Conservation (phyloP, 768 basidiomycete genomes). For the Tricholoma sp. region DNA sequence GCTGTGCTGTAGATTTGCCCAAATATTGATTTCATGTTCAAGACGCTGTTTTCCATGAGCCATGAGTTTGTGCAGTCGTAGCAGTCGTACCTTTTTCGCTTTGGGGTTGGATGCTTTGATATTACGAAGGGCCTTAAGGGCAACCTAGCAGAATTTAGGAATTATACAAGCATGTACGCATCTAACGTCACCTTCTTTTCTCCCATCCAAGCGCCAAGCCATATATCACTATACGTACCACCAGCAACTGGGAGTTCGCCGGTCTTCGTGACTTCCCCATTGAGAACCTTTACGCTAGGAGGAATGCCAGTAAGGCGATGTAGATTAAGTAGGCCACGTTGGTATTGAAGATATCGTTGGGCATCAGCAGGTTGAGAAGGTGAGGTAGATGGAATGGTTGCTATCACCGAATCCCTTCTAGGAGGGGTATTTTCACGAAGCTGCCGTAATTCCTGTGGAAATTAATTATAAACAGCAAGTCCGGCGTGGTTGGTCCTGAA, state of each 20-base stretch:
- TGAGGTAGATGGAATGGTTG: slow-evolving; percentile 12
- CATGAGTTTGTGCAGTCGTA: not conserved
- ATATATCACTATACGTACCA: slow-evolving; percentile 53
- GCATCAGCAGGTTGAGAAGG: slow-evolving; percentile 19
- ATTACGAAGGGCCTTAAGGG: slow-evolving; percentile 49
- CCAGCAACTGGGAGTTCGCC: slow-evolving; percentile 40
- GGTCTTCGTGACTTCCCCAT: slow-evolving; percentile 43
- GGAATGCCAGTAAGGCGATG: slow-evolving; percentile 48
- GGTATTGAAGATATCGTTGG: slow-evolving; percentile 35
- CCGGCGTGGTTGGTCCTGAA: not conserved
- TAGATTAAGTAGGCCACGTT: slow-evolving; percentile 41
- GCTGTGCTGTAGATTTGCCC: slow-evolving; percentile 46
- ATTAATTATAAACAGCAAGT: slow-evolving; percentile 1
- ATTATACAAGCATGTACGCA: not conserved
- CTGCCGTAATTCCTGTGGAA: slow-evolving; percentile 23
- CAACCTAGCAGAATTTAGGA: slow-evolving; percentile 37
- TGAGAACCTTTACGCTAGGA: slow-evolving; percentile 46
- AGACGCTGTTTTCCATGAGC: slow-evolving; percentile 37
- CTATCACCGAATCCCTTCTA: slow-evolving; percentile 4
- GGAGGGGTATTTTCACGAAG: slow-evolving; percentile 15
- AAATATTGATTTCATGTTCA: slow-evolving; percentile 50
- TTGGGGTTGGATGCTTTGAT: slow-evolving; percentile 38
- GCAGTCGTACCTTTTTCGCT: slow-evolving; percentile 34
- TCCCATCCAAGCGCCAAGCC: slow-evolving; percentile 50
- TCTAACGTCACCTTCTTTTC: slow-evolving; percentile 38